Evolutionary conservation across 768 basidiomycete genomes (phyloP).

Genomic region (Porpolomopsis calyptriformis): DNA sequence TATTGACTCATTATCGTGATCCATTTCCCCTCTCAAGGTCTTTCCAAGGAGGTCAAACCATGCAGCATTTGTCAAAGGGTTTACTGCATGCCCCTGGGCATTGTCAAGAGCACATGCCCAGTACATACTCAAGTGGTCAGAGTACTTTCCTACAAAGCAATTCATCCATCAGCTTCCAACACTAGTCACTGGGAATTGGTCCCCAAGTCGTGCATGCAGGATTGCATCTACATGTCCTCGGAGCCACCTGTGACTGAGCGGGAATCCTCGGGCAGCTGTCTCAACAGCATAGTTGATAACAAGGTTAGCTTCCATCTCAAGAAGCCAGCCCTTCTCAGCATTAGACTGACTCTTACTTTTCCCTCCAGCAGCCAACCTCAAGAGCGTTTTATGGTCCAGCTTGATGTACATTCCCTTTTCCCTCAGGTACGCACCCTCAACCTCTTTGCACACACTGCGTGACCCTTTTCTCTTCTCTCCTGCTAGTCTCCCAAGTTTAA

Average conservation of each 20-base stretch:
- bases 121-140: slow-evolving; percentile 12
- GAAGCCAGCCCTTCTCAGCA: slow-evolving; percentile 20
- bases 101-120: slow-evolving; percentile 11
- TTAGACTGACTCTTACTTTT: slow-evolving; percentile 17
- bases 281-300: slow-evolving; percentile 21
- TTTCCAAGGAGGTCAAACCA: slow-evolving; percentile 26
- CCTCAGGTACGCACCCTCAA: too few species aligned
- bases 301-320: slow-evolving; percentile 17
- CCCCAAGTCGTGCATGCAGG: slow-evolving; percentile 16
- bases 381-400: slow-evolving; percentile 11
- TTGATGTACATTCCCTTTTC: too few species aligned
- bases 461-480: too few species aligned
- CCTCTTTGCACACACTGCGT: too few species aligned
- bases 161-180: slow-evolving; percentile 28
- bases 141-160: slow-evolving; percentile 21
- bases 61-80: slow-evolving; percentile 22
- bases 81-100: slow-evolving; percentile 19
- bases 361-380: slow-evolving; percentile 11
- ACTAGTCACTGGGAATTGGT: slow-evolving; percentile 19
- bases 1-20: background rate
- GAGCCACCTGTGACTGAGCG: slow-evolving; percentile 21
- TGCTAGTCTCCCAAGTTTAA: too few species aligned
- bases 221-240: slow-evolving; percentile 19
- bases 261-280: slow-evolving; percentile 23
- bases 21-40: slow-evolving; percentile 8